A percentile compares a stretch with the other conserved stretches of the same genome.
phyloP scores from a whole-genome alignment of 306 rosid genomes.

The Cotoneaster glaucophyllus region DNA sequence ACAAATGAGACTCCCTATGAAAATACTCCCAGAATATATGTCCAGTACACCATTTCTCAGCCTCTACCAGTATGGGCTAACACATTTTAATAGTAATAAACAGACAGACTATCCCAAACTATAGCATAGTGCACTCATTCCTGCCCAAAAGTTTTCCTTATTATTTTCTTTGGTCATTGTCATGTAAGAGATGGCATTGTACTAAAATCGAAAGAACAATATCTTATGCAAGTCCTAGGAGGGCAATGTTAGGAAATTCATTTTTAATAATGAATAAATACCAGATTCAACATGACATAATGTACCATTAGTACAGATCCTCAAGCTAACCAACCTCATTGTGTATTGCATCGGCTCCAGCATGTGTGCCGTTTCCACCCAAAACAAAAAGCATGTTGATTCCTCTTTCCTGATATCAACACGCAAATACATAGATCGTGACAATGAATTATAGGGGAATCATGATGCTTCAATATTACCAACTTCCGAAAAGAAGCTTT shows the following conservation, averaged over 20 bases:
- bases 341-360: slow-evolving; percentile 95
- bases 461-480: background rate
- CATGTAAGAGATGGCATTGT: background rate
- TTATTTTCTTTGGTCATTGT: background rate
- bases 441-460: slow-evolving; percentile 9
- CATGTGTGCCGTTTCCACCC: slow-evolving; percentile 99
- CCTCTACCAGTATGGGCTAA: background rate
- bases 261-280: background rate
- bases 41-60: background rate
- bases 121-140: slow-evolving; percentile 1
- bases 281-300: slow-evolving; percentile 1
- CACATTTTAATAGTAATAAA: background rate
- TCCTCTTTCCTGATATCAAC: slow-evolving; percentile 70
- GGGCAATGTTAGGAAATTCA: background rate
- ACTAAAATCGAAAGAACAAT: background rate
- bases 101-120: background rate
- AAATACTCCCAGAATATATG: background rate
- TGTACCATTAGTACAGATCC: slow-evolving; percentile 5
- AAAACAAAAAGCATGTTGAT: slow-evolving; percentile 94
- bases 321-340: slow-evolving; percentile 56
- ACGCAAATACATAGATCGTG: slow-evolving; percentile 9
- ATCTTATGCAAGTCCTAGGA: background rate
- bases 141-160: background rate
- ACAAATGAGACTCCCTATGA: background rate
- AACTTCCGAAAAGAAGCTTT: slow-evolving; percentile 11